phyloP scores from a whole-genome alignment of 192 early-diverging fungal species.

The Thamnidium elegans region DNA sequence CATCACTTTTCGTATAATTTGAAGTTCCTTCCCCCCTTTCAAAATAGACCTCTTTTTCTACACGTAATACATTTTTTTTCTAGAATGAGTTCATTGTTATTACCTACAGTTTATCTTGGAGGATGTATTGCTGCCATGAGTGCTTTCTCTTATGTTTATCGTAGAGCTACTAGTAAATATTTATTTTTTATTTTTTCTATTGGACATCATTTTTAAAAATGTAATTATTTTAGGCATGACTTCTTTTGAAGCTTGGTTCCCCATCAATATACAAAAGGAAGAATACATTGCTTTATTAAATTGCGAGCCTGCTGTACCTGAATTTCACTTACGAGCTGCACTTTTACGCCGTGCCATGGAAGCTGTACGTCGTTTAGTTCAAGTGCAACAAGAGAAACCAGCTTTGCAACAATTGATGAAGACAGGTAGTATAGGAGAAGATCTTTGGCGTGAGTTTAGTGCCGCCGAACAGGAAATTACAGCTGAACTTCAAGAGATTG shows the following conservation, averaged over 20 bases:
- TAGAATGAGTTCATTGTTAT: conserved; percentile 30
- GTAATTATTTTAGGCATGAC: neutral
- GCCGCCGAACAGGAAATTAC: conserved; percentile 78
- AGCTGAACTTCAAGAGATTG: conserved; percentile 73
- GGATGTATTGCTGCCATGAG: conserved; percentile 42
- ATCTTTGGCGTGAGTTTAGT: conserved; percentile 71
- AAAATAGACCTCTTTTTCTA: neutral
- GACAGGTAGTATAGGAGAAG: conserved; percentile 79
- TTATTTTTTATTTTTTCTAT: no score
- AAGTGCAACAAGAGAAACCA: conserved; percentile 79
- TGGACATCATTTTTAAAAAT: neutral
- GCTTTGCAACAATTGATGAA: conserved; percentile 72
- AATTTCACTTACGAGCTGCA: conserved; percentile 64
- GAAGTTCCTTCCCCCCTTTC: no score
- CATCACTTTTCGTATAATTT: conserved; percentile 1
- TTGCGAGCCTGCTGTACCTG: conserved; percentile 54
- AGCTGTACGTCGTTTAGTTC: conserved; percentile 67
- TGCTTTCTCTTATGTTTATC: conserved; percentile 36
- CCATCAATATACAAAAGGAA: conserved; percentile 55
- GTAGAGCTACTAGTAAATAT: conserved; percentile 32
- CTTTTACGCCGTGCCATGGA: conserved; percentile 80
- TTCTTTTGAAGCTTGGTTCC: conserved; percentile 64
- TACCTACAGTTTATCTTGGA: conserved; percentile 38
- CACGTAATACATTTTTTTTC: neutral
- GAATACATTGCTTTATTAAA: conserved; percentile 64